Conservation (phyloP, 2,329 filamentous ascomycete species). For the Colletotrichum horii region DNA sequence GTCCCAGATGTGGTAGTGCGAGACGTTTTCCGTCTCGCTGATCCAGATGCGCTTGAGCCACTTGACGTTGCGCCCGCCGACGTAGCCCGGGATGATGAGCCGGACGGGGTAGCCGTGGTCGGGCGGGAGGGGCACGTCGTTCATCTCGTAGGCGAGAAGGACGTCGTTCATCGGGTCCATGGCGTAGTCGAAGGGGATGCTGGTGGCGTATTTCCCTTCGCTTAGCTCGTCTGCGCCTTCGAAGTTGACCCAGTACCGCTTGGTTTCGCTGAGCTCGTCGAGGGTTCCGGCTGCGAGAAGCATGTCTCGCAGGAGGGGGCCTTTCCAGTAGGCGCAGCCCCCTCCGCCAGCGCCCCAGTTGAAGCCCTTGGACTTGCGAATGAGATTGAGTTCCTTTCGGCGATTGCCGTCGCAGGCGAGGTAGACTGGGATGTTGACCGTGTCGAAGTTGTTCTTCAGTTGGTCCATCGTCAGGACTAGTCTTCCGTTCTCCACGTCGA, state of each 20-base stretch:
- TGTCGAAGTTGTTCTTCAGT: slow-evolving; percentile 43
- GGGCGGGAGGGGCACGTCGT: slow-evolving; percentile 42
- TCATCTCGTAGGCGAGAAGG: slow-evolving; percentile 53
- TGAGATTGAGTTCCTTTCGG: slow-evolving; percentile 56
- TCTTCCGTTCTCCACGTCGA: slow-evolving; percentile 47
- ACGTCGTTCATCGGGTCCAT: slow-evolving; percentile 54
- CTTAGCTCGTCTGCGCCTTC: slow-evolving; percentile 52
- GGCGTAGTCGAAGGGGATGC: slow-evolving; percentile 51
- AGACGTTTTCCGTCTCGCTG: slow-evolving; percentile 46
- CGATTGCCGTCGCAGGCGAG: slow-evolving; percentile 56
- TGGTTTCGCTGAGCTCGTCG: not conserved
- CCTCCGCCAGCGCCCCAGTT: slow-evolving; percentile 50
- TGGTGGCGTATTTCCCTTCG: slow-evolving; percentile 53
- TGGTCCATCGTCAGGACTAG: slow-evolving; percentile 48
- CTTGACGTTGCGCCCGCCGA: slow-evolving; percentile 51
- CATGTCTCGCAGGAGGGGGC: slow-evolving; percentile 48
- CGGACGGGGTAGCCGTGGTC: slow-evolving; percentile 52
- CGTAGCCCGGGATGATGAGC: slow-evolving; percentile 45
- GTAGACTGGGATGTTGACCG: slow-evolving; percentile 52
- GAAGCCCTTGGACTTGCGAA: slow-evolving; percentile 53
- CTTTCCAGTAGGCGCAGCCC: slow-evolving; percentile 57
- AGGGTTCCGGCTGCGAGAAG: slow-evolving; percentile 44
- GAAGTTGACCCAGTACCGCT: slow-evolving; percentile 49
- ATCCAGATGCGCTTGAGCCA: slow-evolving; percentile 49
- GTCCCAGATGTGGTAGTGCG: slow-evolving; percentile 55